A percentile compares a stretch with the other conserved stretches of the same genome.
Evolutionary conservation across 441 rosid genomes (phyloP).

Genomic region (Pelargonium citronellum): DNA sequence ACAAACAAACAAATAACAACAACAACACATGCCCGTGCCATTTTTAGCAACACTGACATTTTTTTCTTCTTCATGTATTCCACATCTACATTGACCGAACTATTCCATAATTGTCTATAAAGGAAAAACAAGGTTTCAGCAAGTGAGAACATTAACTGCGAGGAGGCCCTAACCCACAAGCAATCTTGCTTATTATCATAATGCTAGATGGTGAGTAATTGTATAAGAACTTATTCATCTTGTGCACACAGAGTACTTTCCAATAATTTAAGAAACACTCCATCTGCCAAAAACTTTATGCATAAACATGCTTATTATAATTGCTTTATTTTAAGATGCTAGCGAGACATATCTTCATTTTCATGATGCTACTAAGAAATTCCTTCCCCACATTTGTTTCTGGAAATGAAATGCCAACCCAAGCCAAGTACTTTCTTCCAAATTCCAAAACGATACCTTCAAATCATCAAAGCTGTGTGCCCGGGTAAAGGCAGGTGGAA

Average conservation of each 20-base stretch:
- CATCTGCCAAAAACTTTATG: background rate
- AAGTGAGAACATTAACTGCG: background rate
- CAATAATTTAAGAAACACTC: background rate
- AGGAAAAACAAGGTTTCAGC: too few species aligned
- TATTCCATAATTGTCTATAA: background rate
- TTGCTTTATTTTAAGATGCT: background rate
- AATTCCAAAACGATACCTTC: constrained; percentile 34
- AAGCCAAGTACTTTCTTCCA: constrained; percentile 4
- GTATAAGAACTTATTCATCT: background rate
- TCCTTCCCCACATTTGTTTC: background rate
- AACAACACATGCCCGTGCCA: background rate
- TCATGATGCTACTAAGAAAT: background rate
- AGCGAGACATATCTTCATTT: background rate
- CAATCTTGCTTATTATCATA: background rate
- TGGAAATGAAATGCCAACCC: constrained; percentile 2
- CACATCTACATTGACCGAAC: background rate
- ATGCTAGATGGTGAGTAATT: background rate
- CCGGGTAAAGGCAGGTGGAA: constrained; percentile 44
- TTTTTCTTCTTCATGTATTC: background rate
- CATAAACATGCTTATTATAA: background rate
- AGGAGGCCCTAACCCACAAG: background rate
- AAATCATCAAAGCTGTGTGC: constrained; percentile 66
- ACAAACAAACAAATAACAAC: too few species aligned
- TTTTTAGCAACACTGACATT: background rate
- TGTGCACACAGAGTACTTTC: background rate